These are phyloP conservation scores for Nemania serpens DNA, from an alignment of 2,329 filamentous ascomycete genomes.

Conservation along the genomic window DNA sequence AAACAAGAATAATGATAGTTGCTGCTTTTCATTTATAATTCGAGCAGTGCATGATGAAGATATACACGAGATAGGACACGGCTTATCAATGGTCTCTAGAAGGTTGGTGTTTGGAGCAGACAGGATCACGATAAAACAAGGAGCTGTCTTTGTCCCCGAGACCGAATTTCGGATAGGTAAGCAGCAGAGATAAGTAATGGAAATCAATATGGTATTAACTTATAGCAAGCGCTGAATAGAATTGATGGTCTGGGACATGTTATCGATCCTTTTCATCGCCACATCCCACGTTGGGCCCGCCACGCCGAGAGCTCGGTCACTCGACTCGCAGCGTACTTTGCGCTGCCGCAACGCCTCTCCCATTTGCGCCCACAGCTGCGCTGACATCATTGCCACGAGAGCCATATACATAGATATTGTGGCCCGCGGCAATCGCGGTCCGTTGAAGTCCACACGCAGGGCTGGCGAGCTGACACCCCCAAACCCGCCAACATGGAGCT, in stretches of 20 bases:
- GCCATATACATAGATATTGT: constrained; percentile 19
- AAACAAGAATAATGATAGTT: too few species aligned
- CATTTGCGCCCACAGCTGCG: constrained; percentile 19
- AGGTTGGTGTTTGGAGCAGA: too few species aligned
- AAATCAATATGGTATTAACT: not conserved
- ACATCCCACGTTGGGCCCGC: constrained; percentile 9
- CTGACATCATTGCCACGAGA: constrained; percentile 8
- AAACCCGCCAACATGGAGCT: constrained; percentile 13
- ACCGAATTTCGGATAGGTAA: too few species aligned
- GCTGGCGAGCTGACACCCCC: constrained; percentile 15
- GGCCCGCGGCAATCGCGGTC: constrained; percentile 7
- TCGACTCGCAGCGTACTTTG: not conserved
- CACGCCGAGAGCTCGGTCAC: not conserved
- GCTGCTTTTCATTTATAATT: too few species aligned
- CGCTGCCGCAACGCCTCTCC: constrained; percentile 5
- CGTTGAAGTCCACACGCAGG: constrained; percentile 18
- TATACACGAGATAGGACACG: too few species aligned
- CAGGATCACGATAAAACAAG: too few species aligned
- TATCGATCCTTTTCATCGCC: constrained; percentile 10
- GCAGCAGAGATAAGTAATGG: too few species aligned
- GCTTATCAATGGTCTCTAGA: too few species aligned
- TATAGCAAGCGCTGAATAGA: constrained; percentile 1
- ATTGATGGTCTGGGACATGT: constrained; percentile 7
- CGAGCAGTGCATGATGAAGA: too few species aligned
- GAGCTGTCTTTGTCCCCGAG: too few species aligned